Conservation (phyloP, 371 early-diverging fungal species). For the Rhizopus sp. region DNA sequence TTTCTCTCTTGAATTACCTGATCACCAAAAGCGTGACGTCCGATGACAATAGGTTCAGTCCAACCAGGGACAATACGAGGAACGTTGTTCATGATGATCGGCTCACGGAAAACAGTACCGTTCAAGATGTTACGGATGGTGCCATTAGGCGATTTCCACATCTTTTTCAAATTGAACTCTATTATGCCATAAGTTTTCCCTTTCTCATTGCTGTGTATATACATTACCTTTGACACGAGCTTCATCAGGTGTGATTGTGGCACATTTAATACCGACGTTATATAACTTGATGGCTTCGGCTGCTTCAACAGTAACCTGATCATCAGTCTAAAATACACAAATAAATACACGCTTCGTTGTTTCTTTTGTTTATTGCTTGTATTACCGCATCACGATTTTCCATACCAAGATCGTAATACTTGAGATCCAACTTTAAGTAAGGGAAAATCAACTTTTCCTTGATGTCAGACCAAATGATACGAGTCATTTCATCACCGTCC, state of each 20-base stretch:
- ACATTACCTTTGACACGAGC: constrained; percentile 83
- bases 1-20: constrained; percentile 59
- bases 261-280: constrained; percentile 98
- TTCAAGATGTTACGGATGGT: constrained; percentile 96
- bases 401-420: constrained; percentile 93
- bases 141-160: constrained; percentile 98
- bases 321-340: constrained; percentile 71
- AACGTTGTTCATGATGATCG: constrained; percentile 86
- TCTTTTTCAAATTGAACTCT: constrained; percentile 94
- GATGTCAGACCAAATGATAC: constrained; percentile 94
- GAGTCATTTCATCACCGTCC: constrained; percentile 98
- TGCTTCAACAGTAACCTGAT: constrained; percentile 95
- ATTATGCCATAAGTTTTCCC: constrained; percentile 69
- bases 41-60: constrained; percentile 95
- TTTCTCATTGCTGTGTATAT: constrained; percentile 2
- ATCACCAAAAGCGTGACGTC: constrained; percentile 96
- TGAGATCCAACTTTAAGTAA: constrained; percentile 84
- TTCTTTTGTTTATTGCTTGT: neutral
- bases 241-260: constrained; percentile 98
- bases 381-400: constrained; percentile 83
- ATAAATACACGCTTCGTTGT: neutral
- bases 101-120: constrained; percentile 98
- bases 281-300: constrained; percentile 96
- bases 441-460: constrained; percentile 93
- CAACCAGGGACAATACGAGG: constrained; percentile 94